Conservation (phyloP, 129 eudicot genomes). For the sunflower (Helianthus annuus) region DNA sequence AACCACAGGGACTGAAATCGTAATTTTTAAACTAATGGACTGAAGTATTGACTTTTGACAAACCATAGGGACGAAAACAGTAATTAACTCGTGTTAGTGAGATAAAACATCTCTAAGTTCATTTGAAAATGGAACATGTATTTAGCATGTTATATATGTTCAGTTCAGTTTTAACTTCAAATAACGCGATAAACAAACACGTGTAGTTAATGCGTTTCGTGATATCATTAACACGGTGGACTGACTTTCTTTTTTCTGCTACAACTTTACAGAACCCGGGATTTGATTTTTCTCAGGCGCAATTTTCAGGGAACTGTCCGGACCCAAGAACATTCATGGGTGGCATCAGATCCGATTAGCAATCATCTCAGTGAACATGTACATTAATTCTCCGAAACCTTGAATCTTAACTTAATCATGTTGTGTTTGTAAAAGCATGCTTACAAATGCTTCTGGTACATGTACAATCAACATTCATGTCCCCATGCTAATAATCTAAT, state of each 20-base stretch:
- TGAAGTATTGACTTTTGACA: too few relatives aligned
- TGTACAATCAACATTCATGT: slow-evolving; percentile 23
- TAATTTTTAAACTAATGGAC: too few relatives aligned
- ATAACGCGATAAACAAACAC: not conserved
- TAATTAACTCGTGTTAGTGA: too few relatives aligned
- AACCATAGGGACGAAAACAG: too few relatives aligned
- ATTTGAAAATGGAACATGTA: not conserved
- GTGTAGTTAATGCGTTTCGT: not conserved
- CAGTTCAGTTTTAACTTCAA: not conserved
- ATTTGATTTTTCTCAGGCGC: slow-evolving; percentile 92
- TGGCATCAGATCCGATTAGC: slow-evolving; percentile 64
- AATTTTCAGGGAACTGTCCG: slow-evolving; percentile 85
- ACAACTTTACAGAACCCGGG: slow-evolving; percentile 83
- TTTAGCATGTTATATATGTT: too few relatives aligned
- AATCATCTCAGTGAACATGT: slow-evolving; percentile 19
- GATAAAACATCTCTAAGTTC: too few relatives aligned
- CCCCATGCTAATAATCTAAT: slow-evolving; percentile 21
- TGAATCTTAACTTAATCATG: slow-evolving; percentile 22
- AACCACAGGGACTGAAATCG: too few relatives aligned
- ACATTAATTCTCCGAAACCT: slow-evolving; percentile 25
- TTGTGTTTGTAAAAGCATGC: slow-evolving; percentile 22
- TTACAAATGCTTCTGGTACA: slow-evolving; percentile 17
- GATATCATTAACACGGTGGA: not conserved
- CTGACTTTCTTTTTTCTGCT: slow-evolving; percentile 8
- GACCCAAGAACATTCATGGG: slow-evolving; percentile 99